These are phyloP conservation scores for Ambispora gerdemannii DNA, from an alignment of 192 early-diverging fungal genomes.

Conservation along the genomic window DNA sequence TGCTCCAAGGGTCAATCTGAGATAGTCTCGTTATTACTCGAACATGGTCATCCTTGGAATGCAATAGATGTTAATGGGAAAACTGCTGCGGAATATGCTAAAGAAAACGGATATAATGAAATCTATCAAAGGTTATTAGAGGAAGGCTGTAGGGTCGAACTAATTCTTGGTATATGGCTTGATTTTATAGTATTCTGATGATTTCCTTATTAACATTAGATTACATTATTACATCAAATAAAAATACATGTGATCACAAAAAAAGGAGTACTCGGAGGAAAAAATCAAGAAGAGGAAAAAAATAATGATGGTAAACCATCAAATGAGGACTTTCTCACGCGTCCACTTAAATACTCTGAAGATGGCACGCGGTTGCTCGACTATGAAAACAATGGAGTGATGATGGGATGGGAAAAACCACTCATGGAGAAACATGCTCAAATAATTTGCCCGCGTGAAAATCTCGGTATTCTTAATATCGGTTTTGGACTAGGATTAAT, in stretches of 20 bases:
- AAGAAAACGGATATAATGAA: conserved; percentile 58
- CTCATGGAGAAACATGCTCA: conserved; percentile 87
- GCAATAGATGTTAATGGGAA: conserved; percentile 67
- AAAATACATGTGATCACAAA: neutral
- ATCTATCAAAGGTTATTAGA: conserved; percentile 78
- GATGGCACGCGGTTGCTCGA: conserved; percentile 80
- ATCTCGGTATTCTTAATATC: conserved; percentile 64
- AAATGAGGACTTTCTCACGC: conserved; percentile 75
- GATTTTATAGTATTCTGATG: conserved; percentile 35
- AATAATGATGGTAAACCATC: conserved; percentile 47
- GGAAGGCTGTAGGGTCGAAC: conserved; percentile 82
- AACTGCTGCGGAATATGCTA: conserved; percentile 83
- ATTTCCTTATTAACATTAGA: neutral
- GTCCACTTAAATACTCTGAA: conserved; percentile 71
- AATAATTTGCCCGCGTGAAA: conserved; percentile 62
- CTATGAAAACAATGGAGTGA: conserved; percentile 85
- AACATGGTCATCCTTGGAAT: conserved; percentile 82
- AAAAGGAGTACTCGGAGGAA: neutral
- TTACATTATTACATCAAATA: neutral
- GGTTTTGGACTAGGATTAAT: conserved; percentile 94
- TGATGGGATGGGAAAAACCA: conserved; percentile 98
- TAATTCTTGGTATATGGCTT: conserved; percentile 59
- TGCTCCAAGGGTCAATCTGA: conserved; percentile 62
- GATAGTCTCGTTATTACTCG: conserved; percentile 57
- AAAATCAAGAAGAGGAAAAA: conserved; percentile 32